Percentiles rank a stretch among this genome's conserved stretches.
Conservation (phyloP, 2,329 filamentous ascomycete genomes). For the Epichloe glyceriae region DNA sequence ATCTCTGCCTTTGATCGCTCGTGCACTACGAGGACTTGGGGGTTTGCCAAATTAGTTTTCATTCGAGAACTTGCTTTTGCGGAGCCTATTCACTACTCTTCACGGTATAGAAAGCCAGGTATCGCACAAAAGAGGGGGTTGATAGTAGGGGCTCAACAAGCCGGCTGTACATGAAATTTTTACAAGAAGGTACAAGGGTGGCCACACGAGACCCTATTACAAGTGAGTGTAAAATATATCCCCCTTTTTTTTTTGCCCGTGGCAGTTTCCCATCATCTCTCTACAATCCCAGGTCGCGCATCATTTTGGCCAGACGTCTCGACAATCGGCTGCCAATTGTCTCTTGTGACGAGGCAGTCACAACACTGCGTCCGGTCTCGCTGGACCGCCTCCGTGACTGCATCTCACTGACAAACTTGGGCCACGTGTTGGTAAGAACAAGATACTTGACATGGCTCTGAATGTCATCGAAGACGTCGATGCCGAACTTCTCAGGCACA, state of each 20-base stretch:
- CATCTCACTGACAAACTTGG: constrained; percentile 32
- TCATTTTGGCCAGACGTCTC: background rate
- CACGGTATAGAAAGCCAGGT: no score
- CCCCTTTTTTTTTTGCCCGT: background rate
- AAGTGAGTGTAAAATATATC: no score
- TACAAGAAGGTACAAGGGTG: background rate
- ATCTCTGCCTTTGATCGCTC: no score
- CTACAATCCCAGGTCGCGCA: constrained; percentile 2
- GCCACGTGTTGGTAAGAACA: constrained; percentile 56
- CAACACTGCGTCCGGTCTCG: constrained; percentile 5
- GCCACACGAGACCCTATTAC: background rate
- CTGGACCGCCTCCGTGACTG: constrained; percentile 6
- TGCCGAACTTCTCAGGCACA: constrained; percentile 34
- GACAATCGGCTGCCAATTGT: background rate
- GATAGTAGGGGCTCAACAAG: background rate
- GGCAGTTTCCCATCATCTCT: background rate
- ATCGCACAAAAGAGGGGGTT: background rate
- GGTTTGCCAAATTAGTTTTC: no score
- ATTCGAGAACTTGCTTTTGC: no score
- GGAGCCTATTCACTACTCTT: no score
- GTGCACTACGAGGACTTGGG: no score
- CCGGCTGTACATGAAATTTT: background rate
- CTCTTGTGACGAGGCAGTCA: background rate
- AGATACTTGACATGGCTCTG: constrained; percentile 49
- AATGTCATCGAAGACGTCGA: constrained; percentile 42